Percentiles rank a stretch among this genome's conserved stretches.
These are phyloP conservation scores for Euphorbia pulcherrima DNA, from an alignment of 345 rosid species.

Conservation along the genomic window DNA sequence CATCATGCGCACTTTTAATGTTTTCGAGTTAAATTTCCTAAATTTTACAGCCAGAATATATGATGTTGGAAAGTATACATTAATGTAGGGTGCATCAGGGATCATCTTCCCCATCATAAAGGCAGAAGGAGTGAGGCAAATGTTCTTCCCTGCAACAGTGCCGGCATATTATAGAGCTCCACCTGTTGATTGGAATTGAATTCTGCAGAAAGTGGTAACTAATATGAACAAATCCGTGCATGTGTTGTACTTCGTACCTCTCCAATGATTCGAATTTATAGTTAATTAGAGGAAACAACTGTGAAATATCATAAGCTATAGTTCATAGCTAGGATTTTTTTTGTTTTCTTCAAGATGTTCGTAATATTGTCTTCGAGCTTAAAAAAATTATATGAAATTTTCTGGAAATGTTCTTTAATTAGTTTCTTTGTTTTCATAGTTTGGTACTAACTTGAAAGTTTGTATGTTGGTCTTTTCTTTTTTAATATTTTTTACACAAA, in stretches of 20 bases:
- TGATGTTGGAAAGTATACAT: background rate
- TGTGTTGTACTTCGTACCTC: no score
- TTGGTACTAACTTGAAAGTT: no score
- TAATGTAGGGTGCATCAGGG: constrained; percentile 29
- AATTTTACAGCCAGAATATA: no score
- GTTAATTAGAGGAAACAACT: constrained; percentile 6
- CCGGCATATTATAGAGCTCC: constrained; percentile 34
- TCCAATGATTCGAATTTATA: background rate
- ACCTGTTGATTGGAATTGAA: constrained; percentile 8
- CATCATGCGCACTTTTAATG: no score
- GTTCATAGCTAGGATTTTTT: background rate
- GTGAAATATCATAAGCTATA: constrained; percentile 4
- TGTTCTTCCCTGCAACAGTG: constrained; percentile 31
- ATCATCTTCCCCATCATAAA: constrained; percentile 30
- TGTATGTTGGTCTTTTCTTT: no score
- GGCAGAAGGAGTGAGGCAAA: constrained; percentile 33
- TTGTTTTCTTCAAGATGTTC: background rate
- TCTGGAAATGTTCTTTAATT: background rate
- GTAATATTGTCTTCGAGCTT: background rate
- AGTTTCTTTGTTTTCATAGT: no score
- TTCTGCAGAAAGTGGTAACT: background rate
- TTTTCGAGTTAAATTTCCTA: no score
- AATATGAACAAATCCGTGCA: background rate
- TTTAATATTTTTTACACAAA: no score
- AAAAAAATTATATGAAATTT: background rate